These are phyloP conservation scores for Tetrapisispora nanseiensis DNA, from an alignment of 805 yeast species.

Conservation along the genomic window DNA sequence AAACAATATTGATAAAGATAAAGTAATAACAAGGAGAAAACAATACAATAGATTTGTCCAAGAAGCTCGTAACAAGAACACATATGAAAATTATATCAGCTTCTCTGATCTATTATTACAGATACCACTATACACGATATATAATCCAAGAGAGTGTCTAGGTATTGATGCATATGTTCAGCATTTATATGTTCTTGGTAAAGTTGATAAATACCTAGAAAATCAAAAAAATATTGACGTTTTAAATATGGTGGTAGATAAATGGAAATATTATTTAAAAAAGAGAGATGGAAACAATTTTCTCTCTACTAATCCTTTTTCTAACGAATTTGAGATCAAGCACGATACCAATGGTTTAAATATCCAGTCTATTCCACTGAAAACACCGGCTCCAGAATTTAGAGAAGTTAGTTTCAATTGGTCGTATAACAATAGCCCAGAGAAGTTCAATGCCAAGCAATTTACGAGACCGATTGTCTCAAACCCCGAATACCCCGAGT, in stretches of 20 bases:
- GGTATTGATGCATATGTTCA: slow-evolving; percentile 63
- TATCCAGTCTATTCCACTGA: not conserved
- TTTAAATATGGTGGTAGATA: slow-evolving; percentile 29
- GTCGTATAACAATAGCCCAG: not conserved
- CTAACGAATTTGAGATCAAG: not conserved
- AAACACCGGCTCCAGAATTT: slow-evolving; percentile 2
- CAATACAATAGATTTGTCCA: slow-evolving; percentile 59
- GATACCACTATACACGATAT: slow-evolving; percentile 67
- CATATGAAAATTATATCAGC: slow-evolving; percentile 49
- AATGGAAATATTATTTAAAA: slow-evolving; percentile 27
- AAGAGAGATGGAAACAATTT: slow-evolving; percentile 2
- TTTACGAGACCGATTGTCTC: not conserved
- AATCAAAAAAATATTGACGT: slow-evolving; percentile 28
- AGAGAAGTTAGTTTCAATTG: not conserved
- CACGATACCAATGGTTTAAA: not conserved
- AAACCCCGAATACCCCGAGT: not conserved
- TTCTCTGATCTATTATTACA: slow-evolving; percentile 54
- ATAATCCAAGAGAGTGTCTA: slow-evolving; percentile 68
- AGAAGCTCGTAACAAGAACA: slow-evolving; percentile 53
- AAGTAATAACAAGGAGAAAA: slow-evolving; percentile 43
- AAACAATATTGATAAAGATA: slow-evolving; percentile 43
- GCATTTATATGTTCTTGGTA: slow-evolving; percentile 46
- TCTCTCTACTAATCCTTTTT: not conserved
- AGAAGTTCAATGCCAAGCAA: not conserved
- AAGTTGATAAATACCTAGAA: slow-evolving; percentile 38